Evolutionary conservation across 345 rosid genomes (phyloP), one percentile per base, ranked within the genome.

Genomic region (Bruguiera sexangula): DNA sequence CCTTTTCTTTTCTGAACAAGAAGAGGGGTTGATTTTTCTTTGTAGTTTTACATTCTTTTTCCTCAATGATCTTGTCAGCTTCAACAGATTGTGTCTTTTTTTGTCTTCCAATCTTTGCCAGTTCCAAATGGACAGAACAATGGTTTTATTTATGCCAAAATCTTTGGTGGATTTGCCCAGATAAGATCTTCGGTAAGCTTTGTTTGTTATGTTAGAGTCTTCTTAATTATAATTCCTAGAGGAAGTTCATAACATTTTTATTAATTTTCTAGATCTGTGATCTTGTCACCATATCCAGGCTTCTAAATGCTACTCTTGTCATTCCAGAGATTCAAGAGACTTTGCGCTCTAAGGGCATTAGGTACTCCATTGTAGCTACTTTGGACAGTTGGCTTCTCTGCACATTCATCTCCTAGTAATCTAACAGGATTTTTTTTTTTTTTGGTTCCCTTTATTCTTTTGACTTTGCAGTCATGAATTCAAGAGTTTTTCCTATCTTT

Each of bases 271-370:
- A 96, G 98, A 88, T 96, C 77, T 92, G 98, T 85, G 99, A 96
- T 90, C 98, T 96, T 88, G 99, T 96, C 83, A 85, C 93, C 84
- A 86, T 96, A 83, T 85, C 99, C 87, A 92, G 98, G 93, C 99
- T 96, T 83, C 79, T 96, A 75, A 96, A 96, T 89, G 99, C 98
- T 84, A 96, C 99, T 72, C 99, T 96, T 82, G 88, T 92, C 83
- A 85, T 96, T 85, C 99, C 99, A 70, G 99, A 96, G 87, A 86
- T 96, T 79, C 99, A 96, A 84, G 87, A 90, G 75, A 85, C 87
- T 85, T 88, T 88, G 69, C 95, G 84, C 70, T 86, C 96, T 24
- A 96, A 89, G 86, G 95, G 93, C 80, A 77, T 96, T 76, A 96
- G 98, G 98, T 96, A 71, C 39, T 58, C 70, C 53, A 37, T 50